Evolutionary conservation across 1,284 basidiomycete species (phyloP), one percentile per base, ranked within the genome.

Genomic region (Trametes hirsuta): DNA sequence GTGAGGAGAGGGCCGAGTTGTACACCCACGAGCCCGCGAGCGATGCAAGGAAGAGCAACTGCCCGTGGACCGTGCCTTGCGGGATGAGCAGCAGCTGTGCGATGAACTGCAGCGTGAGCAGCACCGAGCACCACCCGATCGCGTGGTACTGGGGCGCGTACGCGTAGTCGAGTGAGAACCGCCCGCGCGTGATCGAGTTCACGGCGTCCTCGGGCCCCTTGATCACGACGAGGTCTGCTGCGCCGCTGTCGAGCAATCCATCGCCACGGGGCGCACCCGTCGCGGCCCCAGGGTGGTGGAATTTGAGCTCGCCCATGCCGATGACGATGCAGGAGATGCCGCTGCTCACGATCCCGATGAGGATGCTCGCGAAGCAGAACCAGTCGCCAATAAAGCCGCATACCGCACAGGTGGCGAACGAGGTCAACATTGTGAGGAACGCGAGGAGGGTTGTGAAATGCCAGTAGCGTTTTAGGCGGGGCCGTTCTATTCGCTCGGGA

Each of bases 341-440:
- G 22, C 59, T 65, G 47, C 41, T 49, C 30, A 65, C 4, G 30
- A 65, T 59, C 12, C 64, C 64, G 14, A 60, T 52, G 21, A 58
- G 51, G 52, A 65, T 65, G 58, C 59, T 62, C 22, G 63, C 56
- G 54, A 65, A 65, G 48, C 56, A 59, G 34, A 42, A 62, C 60
- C 61, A 65, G 58, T 65, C 64, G 12, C 22, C 14, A 40, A 48
- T 58, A 30, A 55, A 9, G 40, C 48, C 64, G 34, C 64, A 62
- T 12, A 55, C 39, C 37, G 45, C 44, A 46, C 58, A 49, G 1
- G 58, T 48, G 36, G 46, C 39, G 47, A 58, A 36, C 10, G 35
- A 40, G 11, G 34, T 3, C 18, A 41, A 1, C 5, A 44, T 49
- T 22, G 54, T 22, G 47, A 41, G 21, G 14, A 21, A 11, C 3